Evolutionary conservation across 2,329 filamentous ascomycete species (phyloP).

Genomic region (Clarireedia monteithiana): DNA sequence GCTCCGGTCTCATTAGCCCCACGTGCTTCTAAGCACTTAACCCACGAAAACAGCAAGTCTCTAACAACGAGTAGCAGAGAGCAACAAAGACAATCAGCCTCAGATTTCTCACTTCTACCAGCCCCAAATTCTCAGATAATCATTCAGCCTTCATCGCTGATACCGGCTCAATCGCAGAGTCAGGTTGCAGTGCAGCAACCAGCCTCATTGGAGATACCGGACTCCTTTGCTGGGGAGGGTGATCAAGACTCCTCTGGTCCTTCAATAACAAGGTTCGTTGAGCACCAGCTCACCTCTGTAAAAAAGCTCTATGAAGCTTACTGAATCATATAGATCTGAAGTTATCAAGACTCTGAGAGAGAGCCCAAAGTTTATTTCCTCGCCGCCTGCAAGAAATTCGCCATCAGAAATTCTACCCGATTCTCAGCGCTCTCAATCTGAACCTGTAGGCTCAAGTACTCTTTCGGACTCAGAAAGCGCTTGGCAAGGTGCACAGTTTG

Average conservation of each 20-base stretch:
- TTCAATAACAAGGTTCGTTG: neutral
- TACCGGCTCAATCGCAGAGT: neutral
- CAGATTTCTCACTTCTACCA: neutral
- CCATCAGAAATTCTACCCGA: neutral
- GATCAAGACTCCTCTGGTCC: neutral
- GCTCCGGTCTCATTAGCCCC: neutral
- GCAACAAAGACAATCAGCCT: neutral
- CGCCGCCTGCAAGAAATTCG: neutral
- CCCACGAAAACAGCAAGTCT: neutral
- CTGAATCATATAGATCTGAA: neutral
- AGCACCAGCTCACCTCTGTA: neutral
- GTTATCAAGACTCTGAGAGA: neutral
- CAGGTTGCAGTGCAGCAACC: neutral
- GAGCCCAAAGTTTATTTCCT: conserved; percentile 1
- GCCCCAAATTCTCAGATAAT: neutral
- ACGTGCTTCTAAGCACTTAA: conserved; percentile 1
- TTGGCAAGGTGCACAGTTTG: conserved; percentile 13
- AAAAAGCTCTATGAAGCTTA: neutral
- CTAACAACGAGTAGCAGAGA: neutral
- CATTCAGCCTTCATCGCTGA: neutral
- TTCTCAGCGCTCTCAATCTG: conserved; percentile 5
- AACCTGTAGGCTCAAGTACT: neutral
- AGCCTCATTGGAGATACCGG: neutral
- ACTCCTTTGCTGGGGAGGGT: neutral
- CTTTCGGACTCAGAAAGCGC: conserved; percentile 8